phyloP scores from a whole-genome alignment of 306 rosid genomes.

The Vicia villosa region DNA sequence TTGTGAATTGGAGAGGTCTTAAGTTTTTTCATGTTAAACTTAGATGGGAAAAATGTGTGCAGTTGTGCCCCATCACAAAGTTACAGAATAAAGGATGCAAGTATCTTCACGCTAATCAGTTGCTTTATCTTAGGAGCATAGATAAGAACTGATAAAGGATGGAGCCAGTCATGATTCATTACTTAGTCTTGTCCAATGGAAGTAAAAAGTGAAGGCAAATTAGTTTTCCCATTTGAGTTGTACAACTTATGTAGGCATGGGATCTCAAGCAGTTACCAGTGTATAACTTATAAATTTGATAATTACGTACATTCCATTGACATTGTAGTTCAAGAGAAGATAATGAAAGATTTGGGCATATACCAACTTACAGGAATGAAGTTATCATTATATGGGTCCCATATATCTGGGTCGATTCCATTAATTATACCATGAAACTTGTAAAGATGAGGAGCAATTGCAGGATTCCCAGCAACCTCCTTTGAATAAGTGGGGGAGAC shows the following conservation, averaged over 20 bases:
- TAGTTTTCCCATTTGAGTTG: neutral
- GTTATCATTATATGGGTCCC: slow-evolving; percentile 88
- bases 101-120: slow-evolving; percentile 18
- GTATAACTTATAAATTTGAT: neutral
- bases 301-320: neutral
- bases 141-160: slow-evolving; percentile 21
- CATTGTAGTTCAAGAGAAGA: neutral
- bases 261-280: slow-evolving; percentile 19
- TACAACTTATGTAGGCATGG: slow-evolving; percentile 7
- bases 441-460: slow-evolving; percentile 69
- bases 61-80: slow-evolving; percentile 18
- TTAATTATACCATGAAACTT: slow-evolving; percentile 96
- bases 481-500: slow-evolving; percentile 84
- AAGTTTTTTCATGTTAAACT: slow-evolving; percentile 21
- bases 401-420: slow-evolving; percentile 94
- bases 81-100: slow-evolving; percentile 31
- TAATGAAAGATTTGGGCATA: slow-evolving; percentile 6
- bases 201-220: slow-evolving; percentile 5
- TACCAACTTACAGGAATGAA: slow-evolving; percentile 84
- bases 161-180: slow-evolving; percentile 3
- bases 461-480: slow-evolving; percentile 78
- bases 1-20: slow-evolving; percentile 6
- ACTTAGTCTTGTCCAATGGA: slow-evolving; percentile 9
- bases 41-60: slow-evolving; percentile 4
- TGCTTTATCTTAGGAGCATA: slow-evolving; percentile 2